Percentiles rank a stretch among this genome's conserved stretches.
phyloP scores from a whole-genome alignment of 2,329 filamentous ascomycete species.

The Paecilomyces sp. region DNA sequence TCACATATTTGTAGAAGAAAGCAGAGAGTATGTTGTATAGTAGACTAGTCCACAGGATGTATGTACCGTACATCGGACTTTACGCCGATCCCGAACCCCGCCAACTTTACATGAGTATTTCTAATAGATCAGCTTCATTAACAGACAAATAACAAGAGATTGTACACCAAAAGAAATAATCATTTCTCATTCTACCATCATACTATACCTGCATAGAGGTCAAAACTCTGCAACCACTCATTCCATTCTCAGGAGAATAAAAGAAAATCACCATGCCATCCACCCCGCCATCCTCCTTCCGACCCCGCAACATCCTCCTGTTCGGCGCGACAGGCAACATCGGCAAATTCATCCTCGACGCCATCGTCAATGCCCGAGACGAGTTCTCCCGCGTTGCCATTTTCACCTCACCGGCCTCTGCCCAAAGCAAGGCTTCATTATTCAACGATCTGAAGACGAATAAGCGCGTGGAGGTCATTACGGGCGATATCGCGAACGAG shows the following conservation, averaged over 20 bases:
- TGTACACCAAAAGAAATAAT: not conserved
- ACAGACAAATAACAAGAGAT: not conserved
- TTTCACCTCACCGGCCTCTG: slow-evolving; percentile 50
- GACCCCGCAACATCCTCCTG: slow-evolving; percentile 40
- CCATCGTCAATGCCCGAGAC: slow-evolving; percentile 40
- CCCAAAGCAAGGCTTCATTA: slow-evolving; percentile 42
- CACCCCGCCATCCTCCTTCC: slow-evolving; percentile 1
- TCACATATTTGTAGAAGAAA: not conserved
- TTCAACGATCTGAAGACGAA: slow-evolving; percentile 40
- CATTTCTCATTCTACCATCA: not conserved
- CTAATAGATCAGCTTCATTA: not conserved
- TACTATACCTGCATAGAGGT: not conserved
- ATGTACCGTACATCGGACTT: not conserved
- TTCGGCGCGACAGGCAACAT: slow-evolving; percentile 50
- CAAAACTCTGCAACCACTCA: too few relatives aligned
- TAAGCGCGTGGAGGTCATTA: slow-evolving; percentile 47
- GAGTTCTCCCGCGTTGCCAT: slow-evolving; percentile 47
- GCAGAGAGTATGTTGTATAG: too few relatives aligned
- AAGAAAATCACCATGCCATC: not conserved
- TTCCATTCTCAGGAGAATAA: not conserved
- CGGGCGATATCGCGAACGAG: slow-evolving; percentile 48
- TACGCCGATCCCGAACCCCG: not conserved
- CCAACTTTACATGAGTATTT: not conserved
- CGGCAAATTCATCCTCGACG: slow-evolving; percentile 43
- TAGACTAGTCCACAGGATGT: not conserved